Base-by-base conservation (phyloP, 805 yeast genomes). In the Myxozyma neotropica region DNA sequence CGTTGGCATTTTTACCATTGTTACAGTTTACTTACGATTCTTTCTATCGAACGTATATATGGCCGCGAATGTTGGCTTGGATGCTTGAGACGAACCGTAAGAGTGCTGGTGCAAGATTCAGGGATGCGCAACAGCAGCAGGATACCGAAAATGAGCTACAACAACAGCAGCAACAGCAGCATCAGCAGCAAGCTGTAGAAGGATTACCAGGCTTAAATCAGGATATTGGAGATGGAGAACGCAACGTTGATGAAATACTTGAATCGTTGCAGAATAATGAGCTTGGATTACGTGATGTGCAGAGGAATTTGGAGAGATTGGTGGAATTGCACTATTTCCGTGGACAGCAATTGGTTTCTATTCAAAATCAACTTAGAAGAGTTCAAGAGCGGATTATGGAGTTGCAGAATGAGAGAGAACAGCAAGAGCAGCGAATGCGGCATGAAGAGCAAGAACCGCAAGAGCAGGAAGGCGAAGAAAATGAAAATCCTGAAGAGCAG, bases 21-120 rank as follows among this genome's bases (percentile, higher is more conserved):
- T 39, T 38, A 12, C 17, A 50, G 1, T 35, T 29, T 19, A 21
- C 26, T 10, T 29, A 51, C 27, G 55, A 51, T 17, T 15, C 36
- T 1, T 15, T 50, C 21, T 39, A 50, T 40, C 27, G 17, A 31
- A 10, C 12, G 17, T 40, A 12, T 19, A 26, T 51, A 10, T 31
- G 26, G 27, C 55, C 55, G 6, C 24, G 40, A 27, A 39, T 42
- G 29, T 3, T 40, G 13, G 39, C 39, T 10, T 51, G 55, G 55
- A 15, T 38, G 29, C 45, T 15, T 17, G 33, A 50, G 15, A 33
- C 44, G n/a, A 46, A n/a, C 19, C 15, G 12, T 2, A 24, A 23
- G 12, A n/a, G 8, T 10, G 29, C 29, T 13, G 29, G 47, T 13
- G 12, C 17, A 4, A 15, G 47, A 17, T 43, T 43, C n/a, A n/a